phyloP scores from a whole-genome alignment of 2,329 filamentous ascomycete species.

The Neofusicoccum parvum region DNA sequence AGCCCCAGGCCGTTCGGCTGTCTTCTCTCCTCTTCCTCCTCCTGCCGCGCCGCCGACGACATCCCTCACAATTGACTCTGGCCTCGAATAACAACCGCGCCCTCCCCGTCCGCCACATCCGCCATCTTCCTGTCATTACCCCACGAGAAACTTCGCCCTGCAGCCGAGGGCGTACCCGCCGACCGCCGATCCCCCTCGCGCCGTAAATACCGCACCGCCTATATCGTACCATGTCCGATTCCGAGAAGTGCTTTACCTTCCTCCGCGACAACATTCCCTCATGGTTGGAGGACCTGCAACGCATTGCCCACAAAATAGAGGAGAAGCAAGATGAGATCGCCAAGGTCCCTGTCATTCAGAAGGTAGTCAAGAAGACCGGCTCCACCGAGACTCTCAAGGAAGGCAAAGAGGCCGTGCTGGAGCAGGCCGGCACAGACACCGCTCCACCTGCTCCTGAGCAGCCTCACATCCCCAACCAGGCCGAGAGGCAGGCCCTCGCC shows the following conservation, averaged over 20 bases:
- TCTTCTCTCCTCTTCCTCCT: neutral
- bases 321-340: slow-evolving; percentile 38
- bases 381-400: slow-evolving; percentile 41
- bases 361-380: slow-evolving; percentile 37
- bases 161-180: neutral
- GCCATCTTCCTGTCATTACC: slow-evolving; percentile 3
- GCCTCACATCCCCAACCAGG: slow-evolving; percentile 26
- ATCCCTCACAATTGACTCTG: neutral
- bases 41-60: neutral
- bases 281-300: slow-evolving; percentile 39
- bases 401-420: slow-evolving; percentile 13
- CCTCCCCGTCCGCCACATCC: neutral
- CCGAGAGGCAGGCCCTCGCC: slow-evolving; percentile 21
- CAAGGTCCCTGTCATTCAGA: slow-evolving; percentile 33
- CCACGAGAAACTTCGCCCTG: neutral
- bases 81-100: neutral
- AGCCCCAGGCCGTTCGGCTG: neutral
- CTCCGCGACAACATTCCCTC: slow-evolving; percentile 41
- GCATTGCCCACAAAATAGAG: slow-evolving; percentile 35
- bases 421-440: slow-evolving; percentile 23
- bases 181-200: slow-evolving; percentile 4
- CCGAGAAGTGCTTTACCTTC: slow-evolving; percentile 40
- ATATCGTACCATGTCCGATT: slow-evolving; percentile 38
- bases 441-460: slow-evolving; percentile 26
- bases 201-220: slow-evolving; percentile 11